Percentiles rank a stretch among this genome's conserved stretches.
Conservation (phyloP, 2,329 filamentous ascomycete genomes). For the Paraphoma chrysanthemicola region DNA sequence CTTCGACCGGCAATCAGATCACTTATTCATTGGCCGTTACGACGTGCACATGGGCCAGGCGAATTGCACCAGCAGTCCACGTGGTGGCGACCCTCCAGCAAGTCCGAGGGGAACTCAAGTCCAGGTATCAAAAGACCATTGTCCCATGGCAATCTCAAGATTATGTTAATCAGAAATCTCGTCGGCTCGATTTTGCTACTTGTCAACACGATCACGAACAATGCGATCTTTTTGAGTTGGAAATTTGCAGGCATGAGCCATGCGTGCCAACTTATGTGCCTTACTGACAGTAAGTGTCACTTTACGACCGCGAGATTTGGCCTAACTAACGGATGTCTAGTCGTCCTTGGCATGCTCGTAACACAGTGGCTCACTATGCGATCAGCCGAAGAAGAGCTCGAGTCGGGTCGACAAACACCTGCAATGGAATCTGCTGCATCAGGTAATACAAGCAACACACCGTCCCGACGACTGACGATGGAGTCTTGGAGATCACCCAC, state of each 20-base stretch:
- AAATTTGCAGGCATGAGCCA: slow-evolving; percentile 40
- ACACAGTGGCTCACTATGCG: slow-evolving; percentile 25
- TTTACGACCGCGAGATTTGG: background rate
- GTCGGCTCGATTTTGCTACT: slow-evolving; percentile 41
- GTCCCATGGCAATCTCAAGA: slow-evolving; percentile 14
- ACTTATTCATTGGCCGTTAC: background rate
- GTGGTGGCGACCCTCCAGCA: background rate
- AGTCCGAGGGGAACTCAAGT: background rate
- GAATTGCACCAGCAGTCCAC: background rate
- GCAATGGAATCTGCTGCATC: no score
- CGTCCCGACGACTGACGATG: background rate
- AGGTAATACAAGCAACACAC: background rate
- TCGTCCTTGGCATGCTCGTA: slow-evolving; percentile 20
- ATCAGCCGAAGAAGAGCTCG: background rate
- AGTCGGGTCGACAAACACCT: background rate
- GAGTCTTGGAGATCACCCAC: background rate
- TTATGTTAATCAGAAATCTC: slow-evolving; percentile 32
- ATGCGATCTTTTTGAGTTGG: slow-evolving; percentile 36
- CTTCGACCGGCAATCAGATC: slow-evolving; percentile 32
- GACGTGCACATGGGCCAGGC: background rate
- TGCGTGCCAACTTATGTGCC: slow-evolving; percentile 47
- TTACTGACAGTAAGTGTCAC: slow-evolving; percentile 44
- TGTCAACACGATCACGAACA: slow-evolving; percentile 43
- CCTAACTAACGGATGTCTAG: slow-evolving; percentile 5
- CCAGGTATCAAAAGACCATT: background rate